Percentiles rank a stretch among this genome's conserved stretches.
phyloP scores from a whole-genome alignment of 306 rosid species.

The Fragaria iinumae region DNA sequence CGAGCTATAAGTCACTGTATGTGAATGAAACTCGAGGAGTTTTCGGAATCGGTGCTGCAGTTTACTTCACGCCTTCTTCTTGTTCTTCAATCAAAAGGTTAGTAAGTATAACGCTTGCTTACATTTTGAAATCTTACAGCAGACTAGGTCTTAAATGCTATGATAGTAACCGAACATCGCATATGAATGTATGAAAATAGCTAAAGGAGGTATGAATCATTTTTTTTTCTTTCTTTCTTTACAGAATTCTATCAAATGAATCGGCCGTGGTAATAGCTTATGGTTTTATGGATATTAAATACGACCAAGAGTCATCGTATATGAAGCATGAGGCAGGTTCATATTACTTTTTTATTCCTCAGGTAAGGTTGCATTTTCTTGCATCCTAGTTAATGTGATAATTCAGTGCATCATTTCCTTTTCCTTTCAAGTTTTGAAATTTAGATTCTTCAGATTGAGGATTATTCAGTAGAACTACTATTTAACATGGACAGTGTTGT shows the following conservation, averaged over 20 bases:
- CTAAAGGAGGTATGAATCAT: slow-evolving; percentile 21
- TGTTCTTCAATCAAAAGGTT: slow-evolving; percentile 52
- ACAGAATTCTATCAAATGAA: slow-evolving; percentile 67
- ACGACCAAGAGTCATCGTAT: slow-evolving; percentile 36
- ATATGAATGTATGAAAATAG: slow-evolving; percentile 15
- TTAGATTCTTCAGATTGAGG: slow-evolving; percentile 8
- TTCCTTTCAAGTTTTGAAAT: neutral
- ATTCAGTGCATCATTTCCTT: neutral
- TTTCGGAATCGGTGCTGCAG: slow-evolving; percentile 77
- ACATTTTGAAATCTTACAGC: neutral
- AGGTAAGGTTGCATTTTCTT: slow-evolving; percentile 48
- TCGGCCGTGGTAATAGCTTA: slow-evolving; percentile 56
- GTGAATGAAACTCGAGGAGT: slow-evolving; percentile 68
- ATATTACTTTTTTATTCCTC: slow-evolving; percentile 72
- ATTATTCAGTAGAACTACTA: neutral
- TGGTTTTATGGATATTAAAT: slow-evolving; percentile 60
- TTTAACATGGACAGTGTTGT: neutral
- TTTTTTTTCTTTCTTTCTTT: slow-evolving; percentile 6
- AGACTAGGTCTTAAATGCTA: neutral
- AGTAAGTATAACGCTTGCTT: neutral
- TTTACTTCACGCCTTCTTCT: slow-evolving; percentile 47
- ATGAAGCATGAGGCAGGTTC: slow-evolving; percentile 48
- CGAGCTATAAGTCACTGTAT: slow-evolving; percentile 50
- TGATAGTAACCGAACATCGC: neutral
- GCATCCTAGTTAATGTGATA: neutral